Conservation (phyloP, 2,329 filamentous ascomycete species). For the Talaromyces atroroseus region DNA sequence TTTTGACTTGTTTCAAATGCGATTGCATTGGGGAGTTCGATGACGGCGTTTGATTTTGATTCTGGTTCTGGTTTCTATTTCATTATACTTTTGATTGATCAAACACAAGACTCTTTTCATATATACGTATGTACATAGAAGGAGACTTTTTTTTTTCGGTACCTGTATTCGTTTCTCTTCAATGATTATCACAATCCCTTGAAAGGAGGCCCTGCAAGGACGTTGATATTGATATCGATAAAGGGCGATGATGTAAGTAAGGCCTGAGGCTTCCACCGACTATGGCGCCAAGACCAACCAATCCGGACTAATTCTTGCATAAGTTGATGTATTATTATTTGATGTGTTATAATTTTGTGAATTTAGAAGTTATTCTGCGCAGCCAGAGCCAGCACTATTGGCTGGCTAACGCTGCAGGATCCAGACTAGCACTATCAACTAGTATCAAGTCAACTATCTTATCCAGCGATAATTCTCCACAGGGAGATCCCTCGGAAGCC, state of each 20-base stretch:
- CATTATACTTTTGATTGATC: not conserved
- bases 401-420: not conserved
- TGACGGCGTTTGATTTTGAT: not conserved
- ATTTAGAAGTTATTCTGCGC: too few species aligned
- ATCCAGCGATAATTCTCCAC: not conserved
- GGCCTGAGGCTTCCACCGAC: not conserved
- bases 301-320: not conserved
- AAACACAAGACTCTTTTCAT: not conserved
- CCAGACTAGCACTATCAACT: not conserved
- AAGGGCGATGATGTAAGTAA: not conserved
- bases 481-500: not conserved
- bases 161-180: too few species aligned
- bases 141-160: not conserved
- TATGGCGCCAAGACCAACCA: not conserved
- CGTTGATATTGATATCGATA: not conserved
- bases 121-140: not conserved
- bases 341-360: too few species aligned
- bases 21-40: not conserved
- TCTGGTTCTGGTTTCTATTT: too few species aligned
- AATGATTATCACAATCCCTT: not conserved
- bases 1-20: constrained; percentile 15
- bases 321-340: too few species aligned
- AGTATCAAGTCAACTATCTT: not conserved
- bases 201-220: not conserved
- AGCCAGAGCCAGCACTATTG: not conserved